Base-by-base conservation (phyloP, 192 early-diverging fungal species). In the Coemansia sp. region DNA sequence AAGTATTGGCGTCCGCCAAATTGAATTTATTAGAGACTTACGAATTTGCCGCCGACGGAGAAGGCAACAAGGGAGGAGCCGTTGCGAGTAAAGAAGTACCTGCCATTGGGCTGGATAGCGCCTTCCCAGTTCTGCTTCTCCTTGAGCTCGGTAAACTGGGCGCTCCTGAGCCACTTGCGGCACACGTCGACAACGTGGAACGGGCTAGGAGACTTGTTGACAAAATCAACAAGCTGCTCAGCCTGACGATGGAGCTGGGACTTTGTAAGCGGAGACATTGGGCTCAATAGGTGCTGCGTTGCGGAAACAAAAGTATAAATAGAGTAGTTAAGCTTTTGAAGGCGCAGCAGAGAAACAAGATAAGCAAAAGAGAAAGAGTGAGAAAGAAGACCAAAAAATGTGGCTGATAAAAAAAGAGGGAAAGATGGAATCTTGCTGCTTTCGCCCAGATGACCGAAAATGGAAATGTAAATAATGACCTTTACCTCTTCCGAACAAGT, bases 41-140 rank as follows among this genome's bases (percentile, higher is more conserved):
- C 55, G 65, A 90, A 94, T 69, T 90, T 84, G 62, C 93, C 92
- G 62, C 97, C 97, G 34, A 99, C 90, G 14, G 90, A 90, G 86
- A 99, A 99, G 4, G 95, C 95, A 56, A 96, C 87, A 32, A 97
- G 83, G 9, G 91, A 85, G 13, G 87, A 89, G 43, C 85, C 86
- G 82, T 99, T 99, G 65, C 97, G 88, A 22, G 96, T 99, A 71
- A 97, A 98, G 65, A 90, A 99, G 86, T 99, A 99, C 55, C 92
- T 90, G 50, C 95, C 95, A 66, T 87, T 88, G 41, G 82, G 86
- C 71, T 87, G 79, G 59, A 98, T 71, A 19, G 71, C 74, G 42
- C 85, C 86, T 17, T 69, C 66, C 94, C 95, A 98, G 76, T 75
- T 87, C 63, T 93, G 90, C 69, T 89, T 88, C 71, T 99, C 97